Conservation (phyloP, 2,329 filamentous ascomycete genomes). For the Erysiphe pulchra region DNA sequence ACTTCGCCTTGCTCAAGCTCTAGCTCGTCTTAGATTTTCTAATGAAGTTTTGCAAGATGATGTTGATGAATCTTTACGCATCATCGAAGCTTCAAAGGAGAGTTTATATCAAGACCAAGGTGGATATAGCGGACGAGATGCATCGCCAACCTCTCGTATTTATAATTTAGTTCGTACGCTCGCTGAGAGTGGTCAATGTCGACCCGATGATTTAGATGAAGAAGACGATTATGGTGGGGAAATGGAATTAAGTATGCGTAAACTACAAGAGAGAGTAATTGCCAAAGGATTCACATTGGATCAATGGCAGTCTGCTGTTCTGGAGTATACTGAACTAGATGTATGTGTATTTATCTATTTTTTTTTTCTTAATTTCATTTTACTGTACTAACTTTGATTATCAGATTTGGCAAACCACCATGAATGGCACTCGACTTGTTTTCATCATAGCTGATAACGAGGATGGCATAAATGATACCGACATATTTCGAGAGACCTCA, state of each 20-base stretch:
- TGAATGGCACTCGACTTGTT: constrained; percentile 41
- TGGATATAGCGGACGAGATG: constrained; percentile 29
- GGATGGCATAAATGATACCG: constrained; percentile 8
- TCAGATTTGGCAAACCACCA: constrained; percentile 56
- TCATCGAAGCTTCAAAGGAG: constrained; percentile 84
- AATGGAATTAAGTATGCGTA: constrained; percentile 61
- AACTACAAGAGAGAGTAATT: constrained; percentile 73
- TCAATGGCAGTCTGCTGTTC: constrained; percentile 63
- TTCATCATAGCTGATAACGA: constrained; percentile 37
- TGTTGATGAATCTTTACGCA: constrained; percentile 77
- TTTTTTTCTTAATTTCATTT: background rate
- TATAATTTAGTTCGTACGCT: constrained; percentile 83
- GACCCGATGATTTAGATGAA: constrained; percentile 21
- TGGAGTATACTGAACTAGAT: constrained; percentile 71
- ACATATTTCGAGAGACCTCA: too few relatives aligned
- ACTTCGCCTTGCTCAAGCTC: constrained; percentile 74
- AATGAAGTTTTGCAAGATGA: constrained; percentile 69
- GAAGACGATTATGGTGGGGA: constrained; percentile 39
- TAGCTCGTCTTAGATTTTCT: constrained; percentile 77
- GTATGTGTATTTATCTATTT: constrained; percentile 31
- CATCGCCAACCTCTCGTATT: constrained; percentile 69
- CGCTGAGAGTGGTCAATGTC: constrained; percentile 50
- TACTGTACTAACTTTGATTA: background rate
- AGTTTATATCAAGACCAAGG: constrained; percentile 50
- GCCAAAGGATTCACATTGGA: constrained; percentile 94